Conservation (phyloP, 805 yeast genomes). For the Candida sonorensis region DNA sequence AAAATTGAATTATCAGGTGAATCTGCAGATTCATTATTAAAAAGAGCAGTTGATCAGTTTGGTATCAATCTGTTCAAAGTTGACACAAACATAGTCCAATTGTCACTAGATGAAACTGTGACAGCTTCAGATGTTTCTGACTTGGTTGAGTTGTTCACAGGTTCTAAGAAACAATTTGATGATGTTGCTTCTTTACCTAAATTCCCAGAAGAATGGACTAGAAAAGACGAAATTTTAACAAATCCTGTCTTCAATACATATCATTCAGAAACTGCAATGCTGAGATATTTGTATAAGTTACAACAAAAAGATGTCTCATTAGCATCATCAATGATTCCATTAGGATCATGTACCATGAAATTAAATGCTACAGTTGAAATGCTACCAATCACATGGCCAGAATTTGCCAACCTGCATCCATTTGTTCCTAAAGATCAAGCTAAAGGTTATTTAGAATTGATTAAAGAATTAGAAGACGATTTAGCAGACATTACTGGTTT, state of each 20-base stretch:
- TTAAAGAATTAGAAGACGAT: slow-evolving; percentile 73
- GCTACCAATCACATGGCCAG: slow-evolving; percentile 94
- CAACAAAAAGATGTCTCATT: slow-evolving; percentile 87
- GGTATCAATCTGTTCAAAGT: slow-evolving; percentile 76
- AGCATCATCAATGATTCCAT: slow-evolving; percentile 94
- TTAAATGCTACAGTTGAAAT: slow-evolving; percentile 92
- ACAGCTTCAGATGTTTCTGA: slow-evolving; percentile 51
- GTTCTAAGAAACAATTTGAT: slow-evolving; percentile 15
- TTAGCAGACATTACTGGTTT: slow-evolving; percentile 91
- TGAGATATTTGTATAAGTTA: slow-evolving; percentile 79
- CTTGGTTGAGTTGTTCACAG: slow-evolving; percentile 57
- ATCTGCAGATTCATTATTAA: slow-evolving; percentile 49
- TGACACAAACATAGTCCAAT: slow-evolving; percentile 51
- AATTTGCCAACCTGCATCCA: slow-evolving; percentile 83
- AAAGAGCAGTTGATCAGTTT: slow-evolving; percentile 48
- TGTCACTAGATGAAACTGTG: slow-evolving; percentile 91
- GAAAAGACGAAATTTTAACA: slow-evolving; percentile 55
- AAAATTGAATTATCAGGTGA: slow-evolving; percentile 50
- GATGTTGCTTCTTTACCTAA: slow-evolving; percentile 34
- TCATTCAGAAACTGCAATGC: slow-evolving; percentile 92
- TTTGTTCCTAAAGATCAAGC: slow-evolving; percentile 89
- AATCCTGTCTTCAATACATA: slow-evolving; percentile 78
- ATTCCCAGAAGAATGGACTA: slow-evolving; percentile 40
- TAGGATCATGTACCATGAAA: slow-evolving; percentile 98
- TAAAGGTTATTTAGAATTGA: slow-evolving; percentile 73